These are phyloP conservation scores for Trichoderma sp. DNA, from an alignment of 2,329 filamentous ascomycete genomes.

Conservation along the genomic window DNA sequence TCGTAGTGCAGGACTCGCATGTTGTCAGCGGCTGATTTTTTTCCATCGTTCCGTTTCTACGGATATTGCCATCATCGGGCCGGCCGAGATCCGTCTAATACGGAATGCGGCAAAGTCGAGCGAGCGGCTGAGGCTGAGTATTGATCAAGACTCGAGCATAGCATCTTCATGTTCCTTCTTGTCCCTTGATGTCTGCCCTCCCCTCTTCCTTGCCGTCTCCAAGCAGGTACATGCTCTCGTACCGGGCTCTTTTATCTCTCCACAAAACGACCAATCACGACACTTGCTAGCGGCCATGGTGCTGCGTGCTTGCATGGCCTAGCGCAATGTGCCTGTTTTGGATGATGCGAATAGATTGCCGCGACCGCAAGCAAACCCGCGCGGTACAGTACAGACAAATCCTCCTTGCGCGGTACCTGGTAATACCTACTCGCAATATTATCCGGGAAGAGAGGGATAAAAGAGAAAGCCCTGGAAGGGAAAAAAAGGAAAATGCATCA, in stretches of 20 bases:
- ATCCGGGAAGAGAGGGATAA: neutral
- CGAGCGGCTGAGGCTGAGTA: neutral
- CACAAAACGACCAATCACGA: neutral
- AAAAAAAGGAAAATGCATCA: neutral
- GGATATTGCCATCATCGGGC: neutral
- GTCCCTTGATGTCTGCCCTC: neutral
- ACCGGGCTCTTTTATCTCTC: neutral
- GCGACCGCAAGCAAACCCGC: neutral
- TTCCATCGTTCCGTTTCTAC: neutral
- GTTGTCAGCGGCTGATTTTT: neutral
- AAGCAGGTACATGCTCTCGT: neutral
- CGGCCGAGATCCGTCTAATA: constrained; percentile 1
- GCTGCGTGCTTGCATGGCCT: neutral
- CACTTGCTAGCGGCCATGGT: neutral
- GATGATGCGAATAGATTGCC: neutral
- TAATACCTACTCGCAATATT: neutral
- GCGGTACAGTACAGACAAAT: neutral
- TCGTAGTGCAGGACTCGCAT: neutral
- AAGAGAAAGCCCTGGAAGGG: neutral
- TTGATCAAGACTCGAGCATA: neutral
- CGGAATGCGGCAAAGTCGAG: neutral
- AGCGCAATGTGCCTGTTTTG: neutral
- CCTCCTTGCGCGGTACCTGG: neutral
- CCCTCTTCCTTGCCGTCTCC: neutral
- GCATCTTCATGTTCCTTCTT: neutral